Evolutionary conservation across 768 basidiomycete genomes (phyloP).

Genomic region (Boletus reticuloceps): DNA sequence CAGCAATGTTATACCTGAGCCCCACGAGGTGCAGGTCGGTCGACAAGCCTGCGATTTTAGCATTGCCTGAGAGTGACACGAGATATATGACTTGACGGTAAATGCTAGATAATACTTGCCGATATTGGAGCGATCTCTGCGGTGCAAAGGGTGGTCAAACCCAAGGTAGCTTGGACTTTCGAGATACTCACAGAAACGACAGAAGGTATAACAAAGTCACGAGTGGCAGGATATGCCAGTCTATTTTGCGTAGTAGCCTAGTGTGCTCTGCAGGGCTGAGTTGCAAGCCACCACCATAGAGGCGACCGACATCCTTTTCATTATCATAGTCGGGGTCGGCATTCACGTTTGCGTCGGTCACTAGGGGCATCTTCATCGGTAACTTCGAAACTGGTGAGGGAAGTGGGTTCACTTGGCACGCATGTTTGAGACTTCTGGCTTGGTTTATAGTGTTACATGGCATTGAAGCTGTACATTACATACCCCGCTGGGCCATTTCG

Average conservation of each 20-base stretch:
- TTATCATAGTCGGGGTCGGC: no score
- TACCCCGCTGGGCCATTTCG: no score
- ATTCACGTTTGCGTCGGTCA: no score
- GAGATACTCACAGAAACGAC: slow-evolving; percentile 41
- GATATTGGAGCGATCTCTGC: slow-evolving; percentile 45
- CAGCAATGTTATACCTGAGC: slow-evolving; percentile 34
- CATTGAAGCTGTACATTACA: no score
- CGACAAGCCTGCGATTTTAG: slow-evolving; percentile 45
- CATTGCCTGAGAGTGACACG: slow-evolving; percentile 34
- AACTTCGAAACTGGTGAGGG: no score
- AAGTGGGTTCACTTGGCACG: no score
- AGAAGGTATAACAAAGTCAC: slow-evolving; percentile 44
- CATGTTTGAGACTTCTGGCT: no score
- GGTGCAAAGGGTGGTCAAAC: not conserved
- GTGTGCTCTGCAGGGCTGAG: slow-evolving; percentile 19
- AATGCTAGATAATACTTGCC: slow-evolving; percentile 25
- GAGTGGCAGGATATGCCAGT: slow-evolving; percentile 43
- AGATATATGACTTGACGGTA: not conserved
- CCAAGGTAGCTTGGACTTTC: no score
- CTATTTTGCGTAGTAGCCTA: slow-evolving; percentile 39
- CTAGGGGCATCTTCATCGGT: no score
- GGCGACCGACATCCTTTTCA: not conserved
- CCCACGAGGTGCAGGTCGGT: slow-evolving; percentile 34
- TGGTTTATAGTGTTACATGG: no score
- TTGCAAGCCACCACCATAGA: not conserved